Base-by-base conservation (phyloP, 495 filamentous ascomycete genomes). In the Viridothelium virens region DNA sequence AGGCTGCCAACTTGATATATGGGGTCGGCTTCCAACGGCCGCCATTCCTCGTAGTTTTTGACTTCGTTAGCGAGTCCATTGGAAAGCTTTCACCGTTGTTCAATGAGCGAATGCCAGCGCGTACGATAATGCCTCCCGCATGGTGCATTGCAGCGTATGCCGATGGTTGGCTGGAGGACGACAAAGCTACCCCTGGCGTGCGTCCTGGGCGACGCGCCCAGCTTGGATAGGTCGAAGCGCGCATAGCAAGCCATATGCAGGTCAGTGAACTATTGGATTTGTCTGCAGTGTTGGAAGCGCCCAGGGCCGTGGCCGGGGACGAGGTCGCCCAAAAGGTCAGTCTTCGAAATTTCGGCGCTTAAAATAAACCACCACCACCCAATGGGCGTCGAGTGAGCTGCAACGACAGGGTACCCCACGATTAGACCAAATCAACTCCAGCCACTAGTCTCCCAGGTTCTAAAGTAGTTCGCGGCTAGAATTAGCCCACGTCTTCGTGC, bases 261-360 rank as follows among this genome's bases (percentile, higher is more conserved):
- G 5, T 59, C 53, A 33, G 53, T 36, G 53, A 36, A 59, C 53
- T 59, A 59, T 59, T 59, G 53, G 53, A 59, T 36, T 25, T 36
- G 53, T 34, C 53, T 59, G 53, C 53, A 59, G n/a, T 59, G 53
- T 59, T 59, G 53, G 53, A 59, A 59, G 53, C 53, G 53, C 53
- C 53, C 53, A 14, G 53, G 53, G 25, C n/a, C 31, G 53, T 36
- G 53, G 53, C 31, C 53, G 31, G 48, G 48, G 48, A 53, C 48
- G n/a, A 18, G 48, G 48, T 53, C 48, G 48, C 53, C 31, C 53
- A 59, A 59, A 59, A 31, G 53, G 53, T 59, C 53, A 14, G 53
- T 31, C 25, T 59, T 59, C 25, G 3, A 59, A 59, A 59, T 59
- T 59, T 59, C 5, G 53, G 53, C 53, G 53, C 53, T 18, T 59